phyloP scores from a whole-genome alignment of 345 rosid species.

The Heritiera fomes region DNA sequence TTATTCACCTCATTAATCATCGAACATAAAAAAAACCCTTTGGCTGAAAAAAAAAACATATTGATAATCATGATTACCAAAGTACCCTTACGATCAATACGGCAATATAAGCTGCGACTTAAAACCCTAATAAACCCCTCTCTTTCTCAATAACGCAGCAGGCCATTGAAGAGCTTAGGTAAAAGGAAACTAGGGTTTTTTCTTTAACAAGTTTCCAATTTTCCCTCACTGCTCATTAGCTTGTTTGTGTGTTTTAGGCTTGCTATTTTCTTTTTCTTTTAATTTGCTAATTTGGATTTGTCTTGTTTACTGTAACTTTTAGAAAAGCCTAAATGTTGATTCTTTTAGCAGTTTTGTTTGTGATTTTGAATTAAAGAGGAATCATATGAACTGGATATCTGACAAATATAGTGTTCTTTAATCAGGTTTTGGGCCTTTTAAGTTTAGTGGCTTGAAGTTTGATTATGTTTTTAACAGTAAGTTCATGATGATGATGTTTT shows the following conservation, averaged over 20 bases:
- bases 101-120: background rate
- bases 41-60: too few relatives aligned
- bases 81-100: constrained; percentile 1
- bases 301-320: background rate
- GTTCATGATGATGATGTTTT: background rate
- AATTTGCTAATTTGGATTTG: background rate
- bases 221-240: background rate
- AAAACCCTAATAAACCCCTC: constrained; percentile 10
- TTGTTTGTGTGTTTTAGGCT: background rate
- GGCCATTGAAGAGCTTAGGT: background rate
- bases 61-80: background rate
- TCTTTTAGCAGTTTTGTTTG: background rate
- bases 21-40: background rate
- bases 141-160: background rate
- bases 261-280: background rate
- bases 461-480: background rate
- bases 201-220: background rate
- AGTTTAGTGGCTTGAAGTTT: background rate
- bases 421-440: background rate
- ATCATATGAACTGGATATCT: background rate
- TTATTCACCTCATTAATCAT: too few relatives aligned
- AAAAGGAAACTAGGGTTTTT: background rate
- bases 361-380: background rate
- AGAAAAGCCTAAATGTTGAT: background rate
- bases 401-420: background rate